A percentile compares a stretch with the other conserved stretches of the same genome.
Evolutionary conservation across 2,329 filamentous ascomycete species (phyloP).

Genomic region (Didymella keratinophila): DNA sequence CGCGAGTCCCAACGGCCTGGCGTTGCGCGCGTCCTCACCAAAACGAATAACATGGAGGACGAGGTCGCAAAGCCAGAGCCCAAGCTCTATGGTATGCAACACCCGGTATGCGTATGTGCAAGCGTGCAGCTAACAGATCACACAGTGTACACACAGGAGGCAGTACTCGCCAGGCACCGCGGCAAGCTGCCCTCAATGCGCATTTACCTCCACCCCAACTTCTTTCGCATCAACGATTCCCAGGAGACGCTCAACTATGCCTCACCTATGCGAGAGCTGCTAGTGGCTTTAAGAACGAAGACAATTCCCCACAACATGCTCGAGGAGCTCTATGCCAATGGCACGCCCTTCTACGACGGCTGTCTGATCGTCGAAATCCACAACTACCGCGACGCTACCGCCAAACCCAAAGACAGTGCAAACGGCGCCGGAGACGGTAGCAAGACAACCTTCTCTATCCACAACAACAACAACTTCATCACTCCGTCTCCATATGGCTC

Average conservation of each 20-base stretch:
- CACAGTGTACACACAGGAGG: slow-evolving; percentile 74
- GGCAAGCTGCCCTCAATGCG: slow-evolving; percentile 80
- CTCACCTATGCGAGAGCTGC: slow-evolving; percentile 83
- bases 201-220: slow-evolving; percentile 81
- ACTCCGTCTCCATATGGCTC: slow-evolving; percentile 87
- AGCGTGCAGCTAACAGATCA: slow-evolving; percentile 19
- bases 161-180: slow-evolving; percentile 83
- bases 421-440: slow-evolving; percentile 61
- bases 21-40: slow-evolving; percentile 39
- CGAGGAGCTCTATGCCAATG: slow-evolving; percentile 73
- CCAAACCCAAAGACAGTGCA: slow-evolving; percentile 62
- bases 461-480: slow-evolving; percentile 89
- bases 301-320: slow-evolving; percentile 91
- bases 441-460: slow-evolving; percentile 81
- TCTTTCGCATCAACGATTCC: slow-evolving; percentile 86
- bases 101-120: neutral
- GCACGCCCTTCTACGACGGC: slow-evolving; percentile 85
- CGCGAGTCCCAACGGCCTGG: slow-evolving; percentile 54
- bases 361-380: slow-evolving; percentile 95
- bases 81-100: slow-evolving; percentile 44
- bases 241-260: slow-evolving; percentile 92
- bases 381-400: slow-evolving; percentile 77
- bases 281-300: slow-evolving; percentile 77
- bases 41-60: slow-evolving; percentile 41
- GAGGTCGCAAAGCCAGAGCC: slow-evolving; percentile 39